These are phyloP conservation scores for Dactylis glomerata DNA, from an alignment of 176 grass and related monocot species.

Conservation along the genomic window DNA sequence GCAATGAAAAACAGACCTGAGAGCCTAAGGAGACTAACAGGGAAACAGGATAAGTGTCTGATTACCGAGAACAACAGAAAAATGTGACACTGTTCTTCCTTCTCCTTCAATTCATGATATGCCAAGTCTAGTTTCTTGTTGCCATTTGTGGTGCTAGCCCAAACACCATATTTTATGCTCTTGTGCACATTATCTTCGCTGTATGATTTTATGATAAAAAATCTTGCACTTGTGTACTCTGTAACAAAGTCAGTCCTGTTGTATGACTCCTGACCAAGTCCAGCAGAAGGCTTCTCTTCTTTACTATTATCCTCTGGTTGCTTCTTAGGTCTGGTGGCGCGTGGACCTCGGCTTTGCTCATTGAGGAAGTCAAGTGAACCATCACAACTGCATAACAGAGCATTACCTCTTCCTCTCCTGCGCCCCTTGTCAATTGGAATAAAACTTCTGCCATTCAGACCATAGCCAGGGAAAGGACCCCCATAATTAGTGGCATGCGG, in stretches of 20 bases:
- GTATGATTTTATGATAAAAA: conserved; percentile 98
- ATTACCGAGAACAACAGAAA: conserved; percentile 97
- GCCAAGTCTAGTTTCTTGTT: conserved; percentile 88
- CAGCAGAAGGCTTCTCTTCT: conserved; percentile 48
- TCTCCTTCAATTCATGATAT: conserved; percentile 67
- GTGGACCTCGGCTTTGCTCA: conserved; percentile 92
- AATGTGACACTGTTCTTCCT: conserved; percentile 56
- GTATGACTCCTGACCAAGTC: conserved; percentile 48
- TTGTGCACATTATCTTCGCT: conserved; percentile 99
- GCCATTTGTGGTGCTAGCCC: conserved; percentile 96
- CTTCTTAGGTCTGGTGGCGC: conserved; percentile 70
- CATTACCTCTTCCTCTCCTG: conserved; percentile 72
- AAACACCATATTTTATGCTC: conserved; percentile 96
- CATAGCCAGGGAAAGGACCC: conserved; percentile 47
- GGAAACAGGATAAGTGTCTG: neutral
- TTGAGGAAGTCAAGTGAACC: conserved; percentile 81
- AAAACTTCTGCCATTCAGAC: conserved; percentile 49
- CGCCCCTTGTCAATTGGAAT: conserved; percentile 54
- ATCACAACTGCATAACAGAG: conserved; percentile 59
- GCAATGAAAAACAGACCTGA: too few species aligned
- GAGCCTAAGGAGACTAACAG: neutral
- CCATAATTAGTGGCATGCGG: conserved; percentile 52
- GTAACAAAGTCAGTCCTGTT: conserved; percentile 66
- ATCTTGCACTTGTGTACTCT: conserved; percentile 77
- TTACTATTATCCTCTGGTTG: conserved; percentile 44